A percentile compares a stretch with the other conserved stretches of the same genome.
These are phyloP conservation scores for Penicillium psychrofluorescens DNA, from an alignment of 495 filamentous ascomycete species.

Conservation along the genomic window DNA sequence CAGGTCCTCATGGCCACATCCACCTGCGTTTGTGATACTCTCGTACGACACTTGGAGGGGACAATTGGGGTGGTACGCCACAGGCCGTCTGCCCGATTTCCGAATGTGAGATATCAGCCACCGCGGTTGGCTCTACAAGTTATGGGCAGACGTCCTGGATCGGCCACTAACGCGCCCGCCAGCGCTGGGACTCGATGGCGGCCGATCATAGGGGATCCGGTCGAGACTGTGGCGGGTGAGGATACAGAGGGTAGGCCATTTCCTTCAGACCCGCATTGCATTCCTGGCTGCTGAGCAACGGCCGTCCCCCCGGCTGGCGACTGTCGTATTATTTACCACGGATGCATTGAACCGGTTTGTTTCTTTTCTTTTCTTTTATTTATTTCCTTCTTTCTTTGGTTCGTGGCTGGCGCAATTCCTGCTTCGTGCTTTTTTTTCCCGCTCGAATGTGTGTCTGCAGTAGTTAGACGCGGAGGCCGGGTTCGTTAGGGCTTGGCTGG, in stretches of 20 bases:
- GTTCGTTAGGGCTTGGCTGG: too few relatives aligned
- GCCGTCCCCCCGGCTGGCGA: slow-evolving; percentile 11
- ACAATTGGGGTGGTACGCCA: neutral
- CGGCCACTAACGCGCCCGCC: slow-evolving; percentile 8
- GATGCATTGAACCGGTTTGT: too few relatives aligned
- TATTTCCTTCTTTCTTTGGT: slow-evolving; percentile 1
- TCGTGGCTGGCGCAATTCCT: slow-evolving; percentile 7
- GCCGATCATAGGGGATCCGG: too few relatives aligned
- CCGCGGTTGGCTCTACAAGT: neutral
- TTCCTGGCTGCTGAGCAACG: slow-evolving; percentile 16
- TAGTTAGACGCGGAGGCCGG: too few relatives aligned
- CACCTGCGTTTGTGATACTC: too few relatives aligned
- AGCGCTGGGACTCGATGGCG: too few relatives aligned
- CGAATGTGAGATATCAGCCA: slow-evolving; percentile 26
- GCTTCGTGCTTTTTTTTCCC: slow-evolving; percentile 1
- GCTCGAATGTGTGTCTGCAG: too few relatives aligned
- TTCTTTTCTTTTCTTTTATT: too few relatives aligned
- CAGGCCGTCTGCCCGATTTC: neutral
- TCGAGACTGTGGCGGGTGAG: too few relatives aligned
- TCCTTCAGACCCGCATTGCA: slow-evolving; percentile 5
- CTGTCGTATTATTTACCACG: slow-evolving; percentile 5
- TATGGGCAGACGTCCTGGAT: slow-evolving; percentile 6
- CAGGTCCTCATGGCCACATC: too few relatives aligned
- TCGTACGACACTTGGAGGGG: too few relatives aligned
- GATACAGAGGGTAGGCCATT: too few relatives aligned